phyloP scores from a whole-genome alignment of 306 rosid genomes.

The Rosa multiflora region DNA sequence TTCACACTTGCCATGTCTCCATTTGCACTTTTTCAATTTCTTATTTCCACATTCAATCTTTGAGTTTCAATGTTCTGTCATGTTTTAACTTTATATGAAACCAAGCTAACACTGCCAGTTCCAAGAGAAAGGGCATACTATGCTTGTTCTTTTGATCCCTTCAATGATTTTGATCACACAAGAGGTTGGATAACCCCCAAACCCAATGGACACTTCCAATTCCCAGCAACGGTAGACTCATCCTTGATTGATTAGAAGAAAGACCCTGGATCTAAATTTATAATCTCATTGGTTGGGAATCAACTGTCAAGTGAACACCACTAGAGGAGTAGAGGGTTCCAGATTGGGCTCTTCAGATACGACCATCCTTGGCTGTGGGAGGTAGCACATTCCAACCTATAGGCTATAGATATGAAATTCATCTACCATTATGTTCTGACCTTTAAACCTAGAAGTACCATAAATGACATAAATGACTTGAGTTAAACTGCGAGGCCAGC shows the following conservation, averaged over 20 bases:
- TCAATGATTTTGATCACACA: neutral
- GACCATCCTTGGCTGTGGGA: too few relatives aligned
- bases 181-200: neutral
- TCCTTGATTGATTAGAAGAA: neutral
- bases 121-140: neutral
- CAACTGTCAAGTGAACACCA: neutral
- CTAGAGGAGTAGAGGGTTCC: neutral
- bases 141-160: neutral
- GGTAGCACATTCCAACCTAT: neutral
- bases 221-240: neutral
- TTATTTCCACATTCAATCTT: neutral
- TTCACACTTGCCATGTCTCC: neutral
- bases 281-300: neutral
- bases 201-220: neutral
- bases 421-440: neutral
- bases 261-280: neutral
- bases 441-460: neutral
- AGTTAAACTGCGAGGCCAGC: neutral
- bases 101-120: neutral
- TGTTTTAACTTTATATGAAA: neutral
- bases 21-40: neutral
- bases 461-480: neutral
- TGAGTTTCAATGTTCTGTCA: neutral
- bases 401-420: neutral
- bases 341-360: neutral